Conservation (phyloP, 2,329 filamentous ascomycete genomes). For the Ceratocystis harringtonii region DNA sequence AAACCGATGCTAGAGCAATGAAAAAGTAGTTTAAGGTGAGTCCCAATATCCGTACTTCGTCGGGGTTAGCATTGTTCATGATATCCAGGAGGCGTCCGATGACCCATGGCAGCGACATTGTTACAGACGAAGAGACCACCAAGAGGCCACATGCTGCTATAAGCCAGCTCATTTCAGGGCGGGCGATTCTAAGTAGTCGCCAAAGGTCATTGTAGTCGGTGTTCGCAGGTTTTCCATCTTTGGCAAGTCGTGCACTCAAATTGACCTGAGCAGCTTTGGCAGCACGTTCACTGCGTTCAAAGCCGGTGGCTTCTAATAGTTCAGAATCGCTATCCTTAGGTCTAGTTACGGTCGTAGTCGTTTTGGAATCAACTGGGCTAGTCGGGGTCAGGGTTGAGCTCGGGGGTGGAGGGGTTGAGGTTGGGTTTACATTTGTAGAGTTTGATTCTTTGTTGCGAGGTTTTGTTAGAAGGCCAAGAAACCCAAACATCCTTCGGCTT, state of each 20-base stretch:
- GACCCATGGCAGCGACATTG: slow-evolving; percentile 92
- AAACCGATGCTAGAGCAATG: slow-evolving; percentile 55
- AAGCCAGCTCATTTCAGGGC: slow-evolving; percentile 67
- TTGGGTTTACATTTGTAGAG: neutral
- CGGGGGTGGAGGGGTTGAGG: slow-evolving; percentile 3
- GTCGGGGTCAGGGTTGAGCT: slow-evolving; percentile 6
- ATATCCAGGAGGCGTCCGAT: slow-evolving; percentile 92
- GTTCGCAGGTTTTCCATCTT: slow-evolving; percentile 47
- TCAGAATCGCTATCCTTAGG: slow-evolving; percentile 24
- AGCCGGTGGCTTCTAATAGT: slow-evolving; percentile 31
- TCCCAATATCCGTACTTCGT: slow-evolving; percentile 62
- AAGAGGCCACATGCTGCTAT: slow-evolving; percentile 68
- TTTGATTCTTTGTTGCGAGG: slow-evolving; percentile 6
- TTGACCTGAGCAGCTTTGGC: slow-evolving; percentile 79
- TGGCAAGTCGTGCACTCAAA: slow-evolving; percentile 71
- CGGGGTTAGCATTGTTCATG: slow-evolving; percentile 50
- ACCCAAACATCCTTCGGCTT: slow-evolving; percentile 7
- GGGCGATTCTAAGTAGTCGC: slow-evolving; percentile 77
- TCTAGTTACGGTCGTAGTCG: slow-evolving; percentile 1
- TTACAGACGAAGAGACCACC: slow-evolving; percentile 78
- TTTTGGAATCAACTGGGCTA: slow-evolving; percentile 7
- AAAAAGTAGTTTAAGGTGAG: slow-evolving; percentile 82
- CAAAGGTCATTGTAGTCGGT: slow-evolving; percentile 59
- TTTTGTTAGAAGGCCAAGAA: slow-evolving; percentile 3
- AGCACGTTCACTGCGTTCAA: slow-evolving; percentile 65